These are phyloP conservation scores for Jimgerdemannia lactiflua DNA, from an alignment of 192 early-diverging fungal species.

Conservation along the genomic window DNA sequence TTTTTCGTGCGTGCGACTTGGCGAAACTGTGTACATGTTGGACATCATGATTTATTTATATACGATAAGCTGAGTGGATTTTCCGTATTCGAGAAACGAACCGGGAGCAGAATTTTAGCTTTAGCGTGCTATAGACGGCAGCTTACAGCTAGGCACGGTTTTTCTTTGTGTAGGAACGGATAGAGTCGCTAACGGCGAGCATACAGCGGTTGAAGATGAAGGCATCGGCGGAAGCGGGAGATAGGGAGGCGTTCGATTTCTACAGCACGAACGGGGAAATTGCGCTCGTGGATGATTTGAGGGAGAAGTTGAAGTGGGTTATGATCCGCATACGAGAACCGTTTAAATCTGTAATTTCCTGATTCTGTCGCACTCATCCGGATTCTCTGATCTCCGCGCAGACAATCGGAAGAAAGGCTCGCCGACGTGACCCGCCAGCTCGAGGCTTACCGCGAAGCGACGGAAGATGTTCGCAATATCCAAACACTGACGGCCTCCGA, in stretches of 20 bases:
- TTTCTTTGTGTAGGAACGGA: slow-evolving; percentile 48
- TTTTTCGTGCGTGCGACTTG: too few species aligned
- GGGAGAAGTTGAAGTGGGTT: slow-evolving; percentile 37
- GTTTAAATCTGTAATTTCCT: too few species aligned
- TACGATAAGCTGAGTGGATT: too few species aligned
- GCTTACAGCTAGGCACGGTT: too few species aligned
- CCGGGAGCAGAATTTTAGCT: too few species aligned
- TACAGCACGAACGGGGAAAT: slow-evolving; percentile 39
- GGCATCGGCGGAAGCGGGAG: slow-evolving; percentile 44
- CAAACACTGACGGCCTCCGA: slow-evolving; percentile 19
- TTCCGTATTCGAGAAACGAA: too few species aligned
- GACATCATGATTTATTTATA: too few species aligned
- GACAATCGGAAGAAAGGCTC: slow-evolving; percentile 31
- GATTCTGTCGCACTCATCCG: too few species aligned
- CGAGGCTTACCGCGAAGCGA: slow-evolving; percentile 17
- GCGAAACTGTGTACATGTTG: too few species aligned
- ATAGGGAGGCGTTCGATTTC: slow-evolving; percentile 46
- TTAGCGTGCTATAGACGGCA: too few species aligned
- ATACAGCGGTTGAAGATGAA: slow-evolving; percentile 54
- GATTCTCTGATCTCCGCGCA: too few species aligned
- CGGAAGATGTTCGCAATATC: slow-evolving; percentile 9
- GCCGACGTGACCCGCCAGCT: slow-evolving; percentile 9
- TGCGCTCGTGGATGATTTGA: slow-evolving; percentile 42
- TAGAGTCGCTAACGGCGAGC: slow-evolving; percentile 52
- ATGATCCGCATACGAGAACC: too few species aligned